A percentile compares a stretch with the other conserved stretches of the same genome.
Conservation (phyloP, 495 filamentous ascomycete species). For the Annulohypoxylon maeteangense region DNA sequence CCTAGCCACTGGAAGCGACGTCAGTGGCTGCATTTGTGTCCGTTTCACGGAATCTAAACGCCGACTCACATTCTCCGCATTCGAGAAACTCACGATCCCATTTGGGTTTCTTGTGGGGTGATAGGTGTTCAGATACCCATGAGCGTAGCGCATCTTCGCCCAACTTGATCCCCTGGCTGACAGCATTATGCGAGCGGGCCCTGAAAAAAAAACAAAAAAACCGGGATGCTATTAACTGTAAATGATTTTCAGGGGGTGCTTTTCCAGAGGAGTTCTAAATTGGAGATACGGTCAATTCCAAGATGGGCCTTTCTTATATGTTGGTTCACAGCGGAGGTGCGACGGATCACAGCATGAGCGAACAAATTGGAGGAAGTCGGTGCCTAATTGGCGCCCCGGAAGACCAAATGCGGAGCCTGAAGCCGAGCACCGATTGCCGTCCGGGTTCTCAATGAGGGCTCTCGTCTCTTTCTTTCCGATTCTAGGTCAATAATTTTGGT, state of each 20-base stretch:
- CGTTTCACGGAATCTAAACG: no score
- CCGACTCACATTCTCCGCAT: constrained; percentile 41
- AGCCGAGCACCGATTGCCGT: background rate
- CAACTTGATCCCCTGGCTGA: constrained; percentile 29
- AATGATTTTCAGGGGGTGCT: background rate
- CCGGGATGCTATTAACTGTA: background rate
- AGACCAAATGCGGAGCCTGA: background rate
- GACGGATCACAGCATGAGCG: background rate
- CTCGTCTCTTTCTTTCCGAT: background rate
- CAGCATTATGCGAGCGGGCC: constrained; percentile 17
- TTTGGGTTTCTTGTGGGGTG: constrained; percentile 37
- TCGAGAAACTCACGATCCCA: constrained; percentile 37
- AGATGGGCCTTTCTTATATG: background rate
- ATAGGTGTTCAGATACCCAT: constrained; percentile 33
- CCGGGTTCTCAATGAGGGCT: constrained; percentile 7
- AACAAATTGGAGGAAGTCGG: background rate
- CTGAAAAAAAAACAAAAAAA: no score
- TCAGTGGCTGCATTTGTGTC: background rate
- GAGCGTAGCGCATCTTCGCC: constrained; percentile 32
- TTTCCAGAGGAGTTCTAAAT: no score
- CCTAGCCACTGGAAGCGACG: constrained; percentile 28
- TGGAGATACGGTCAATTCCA: background rate
- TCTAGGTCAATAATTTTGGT: background rate
- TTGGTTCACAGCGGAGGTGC: background rate
- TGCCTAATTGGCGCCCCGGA: background rate